These are phyloP conservation scores for Diutina neorugosa DNA, from an alignment of 1,139 yeast genomes.

Conservation along the genomic window DNA sequence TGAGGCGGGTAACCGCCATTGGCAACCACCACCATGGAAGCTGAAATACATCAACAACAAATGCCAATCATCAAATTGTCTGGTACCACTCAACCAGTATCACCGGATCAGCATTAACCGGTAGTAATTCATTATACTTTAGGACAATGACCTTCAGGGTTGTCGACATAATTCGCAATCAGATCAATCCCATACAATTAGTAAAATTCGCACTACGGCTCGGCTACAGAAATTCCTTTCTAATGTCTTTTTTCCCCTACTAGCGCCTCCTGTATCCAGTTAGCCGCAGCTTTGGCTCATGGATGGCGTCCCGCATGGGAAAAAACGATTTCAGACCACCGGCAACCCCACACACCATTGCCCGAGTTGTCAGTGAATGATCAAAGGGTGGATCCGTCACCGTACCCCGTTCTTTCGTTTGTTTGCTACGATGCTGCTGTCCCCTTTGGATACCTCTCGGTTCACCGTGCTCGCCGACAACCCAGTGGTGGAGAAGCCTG, in stretches of 20 bases:
- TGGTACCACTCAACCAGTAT: background rate
- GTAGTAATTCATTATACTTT: no score
- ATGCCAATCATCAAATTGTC: background rate
- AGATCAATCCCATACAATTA: no score
- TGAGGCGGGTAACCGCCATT: background rate
- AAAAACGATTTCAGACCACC: background rate
- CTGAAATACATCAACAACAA: background rate
- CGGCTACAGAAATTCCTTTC: no score
- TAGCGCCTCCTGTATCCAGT: background rate
- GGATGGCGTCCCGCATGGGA: background rate
- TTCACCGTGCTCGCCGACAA: background rate
- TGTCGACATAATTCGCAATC: no score
- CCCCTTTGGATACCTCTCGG: background rate
- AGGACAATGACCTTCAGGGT: no score
- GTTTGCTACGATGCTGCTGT: background rate
- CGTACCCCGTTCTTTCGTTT: background rate
- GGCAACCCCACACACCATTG: background rate
- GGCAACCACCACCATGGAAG: background rate
- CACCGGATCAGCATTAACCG: no score
- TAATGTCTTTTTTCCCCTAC: background rate
- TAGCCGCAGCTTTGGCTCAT: background rate
- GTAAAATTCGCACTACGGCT: no score
- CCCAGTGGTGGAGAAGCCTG: slow-evolving; percentile 39
- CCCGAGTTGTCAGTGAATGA: slow-evolving; percentile 1
- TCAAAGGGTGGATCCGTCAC: slow-evolving; percentile 1